A percentile compares a stretch with the other conserved stretches of the same genome.
These are phyloP conservation scores for Ploettnerulaceae sp. DNA, from an alignment of 2,329 filamentous ascomycete genomes.

Conservation along the genomic window DNA sequence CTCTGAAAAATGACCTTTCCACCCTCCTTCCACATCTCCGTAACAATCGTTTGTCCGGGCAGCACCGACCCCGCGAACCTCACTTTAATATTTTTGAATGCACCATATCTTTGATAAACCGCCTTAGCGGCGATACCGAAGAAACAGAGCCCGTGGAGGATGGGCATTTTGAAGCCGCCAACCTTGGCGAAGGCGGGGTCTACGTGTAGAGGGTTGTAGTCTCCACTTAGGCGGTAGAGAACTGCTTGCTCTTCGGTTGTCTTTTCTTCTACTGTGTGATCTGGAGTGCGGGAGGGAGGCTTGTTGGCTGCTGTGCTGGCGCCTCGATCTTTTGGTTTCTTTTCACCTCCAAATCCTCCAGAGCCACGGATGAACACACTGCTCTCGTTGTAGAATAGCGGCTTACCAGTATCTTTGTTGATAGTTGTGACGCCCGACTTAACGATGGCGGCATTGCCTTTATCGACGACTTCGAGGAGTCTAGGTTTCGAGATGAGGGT, in stretches of 20 bases:
- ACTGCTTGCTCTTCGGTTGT: conserved; percentile 90
- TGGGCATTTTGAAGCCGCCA: conserved; percentile 90
- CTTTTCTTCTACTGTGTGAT: conserved; percentile 77
- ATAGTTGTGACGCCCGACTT: conserved; percentile 77
- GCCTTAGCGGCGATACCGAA: conserved; percentile 91
- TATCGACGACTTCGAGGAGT: conserved; percentile 93
- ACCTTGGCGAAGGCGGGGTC: conserved; percentile 92
- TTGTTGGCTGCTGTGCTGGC: conserved; percentile 74
- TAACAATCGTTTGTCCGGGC: conserved; percentile 83
- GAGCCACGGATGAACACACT: conserved; percentile 89
- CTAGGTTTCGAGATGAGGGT: conserved; percentile 70
- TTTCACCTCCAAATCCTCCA: conserved; percentile 82
- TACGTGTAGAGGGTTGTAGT: conserved; percentile 94
- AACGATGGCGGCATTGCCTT: conserved; percentile 82
- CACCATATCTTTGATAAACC: conserved; percentile 76
- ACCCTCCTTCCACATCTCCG: conserved; percentile 92
- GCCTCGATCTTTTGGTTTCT: conserved; percentile 73
- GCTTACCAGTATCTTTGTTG: conserved; percentile 78
- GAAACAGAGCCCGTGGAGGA: conserved; percentile 94
- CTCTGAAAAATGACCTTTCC: conserved; percentile 77
- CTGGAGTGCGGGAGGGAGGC: conserved; percentile 70
- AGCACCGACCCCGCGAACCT: conserved; percentile 81
- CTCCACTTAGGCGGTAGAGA: conserved; percentile 86
- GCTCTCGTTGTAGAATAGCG: conserved; percentile 94
- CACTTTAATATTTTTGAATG: conserved; percentile 88